Evolutionary conservation across 1,139 yeast genomes (phyloP).

Genomic region (Saccharomycopsis phalli): DNA sequence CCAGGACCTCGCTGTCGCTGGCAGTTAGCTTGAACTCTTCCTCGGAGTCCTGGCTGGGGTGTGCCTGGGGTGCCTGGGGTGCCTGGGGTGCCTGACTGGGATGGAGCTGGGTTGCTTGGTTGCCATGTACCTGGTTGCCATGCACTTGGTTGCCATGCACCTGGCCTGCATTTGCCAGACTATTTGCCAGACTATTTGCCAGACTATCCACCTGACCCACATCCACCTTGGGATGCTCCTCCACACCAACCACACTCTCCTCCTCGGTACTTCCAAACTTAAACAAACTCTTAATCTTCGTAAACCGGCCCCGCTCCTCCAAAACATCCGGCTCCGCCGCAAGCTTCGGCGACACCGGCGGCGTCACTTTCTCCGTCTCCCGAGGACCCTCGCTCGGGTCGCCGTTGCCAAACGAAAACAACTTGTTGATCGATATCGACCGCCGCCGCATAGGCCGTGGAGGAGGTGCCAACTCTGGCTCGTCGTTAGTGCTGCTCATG

Average conservation of each 20-base stretch:
- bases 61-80: no score
- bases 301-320: slow-evolving; percentile 17
- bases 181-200: slow-evolving; percentile 4
- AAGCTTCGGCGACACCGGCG: background rate
- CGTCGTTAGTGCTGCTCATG: no score
- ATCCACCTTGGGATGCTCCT: background rate
- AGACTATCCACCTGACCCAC: no score
- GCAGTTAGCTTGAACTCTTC: slow-evolving; percentile 21
- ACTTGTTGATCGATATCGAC: slow-evolving; percentile 25
- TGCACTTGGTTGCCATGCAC: no score
- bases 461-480: no score
- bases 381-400: background rate
- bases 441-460: slow-evolving; percentile 24
- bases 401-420: slow-evolving; percentile 23
- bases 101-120: slow-evolving; percentile 10
- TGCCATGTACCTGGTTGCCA: no score
- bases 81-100: slow-evolving; percentile 20
- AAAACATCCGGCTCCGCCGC: background rate
- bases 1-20: background rate
- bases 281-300: slow-evolving; percentile 28
- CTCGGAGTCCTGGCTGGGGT: slow-evolving; percentile 18
- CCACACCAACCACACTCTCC: background rate
- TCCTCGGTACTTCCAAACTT: slow-evolving; percentile 21
- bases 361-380: slow-evolving; percentile 1
- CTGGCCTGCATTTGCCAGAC: slow-evolving; percentile 4